Percentiles rank a stretch among this genome's conserved stretches.
Conservation (phyloP, 2,329 filamentous ascomycete species). For the Tolypocladium capitatum region DNA sequence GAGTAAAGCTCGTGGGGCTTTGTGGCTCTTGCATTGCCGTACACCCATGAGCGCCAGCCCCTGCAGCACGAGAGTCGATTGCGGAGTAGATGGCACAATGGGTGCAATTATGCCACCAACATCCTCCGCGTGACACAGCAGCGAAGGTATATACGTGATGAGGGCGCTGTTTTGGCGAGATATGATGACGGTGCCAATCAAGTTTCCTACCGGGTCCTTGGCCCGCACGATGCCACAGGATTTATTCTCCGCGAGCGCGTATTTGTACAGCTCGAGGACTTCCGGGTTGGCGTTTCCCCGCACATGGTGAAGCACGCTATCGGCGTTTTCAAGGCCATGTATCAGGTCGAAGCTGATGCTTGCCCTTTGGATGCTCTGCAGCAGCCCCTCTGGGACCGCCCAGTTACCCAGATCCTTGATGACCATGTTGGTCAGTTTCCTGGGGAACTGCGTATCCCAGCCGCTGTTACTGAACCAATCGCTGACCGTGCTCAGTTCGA, state of each 20-base stretch:
- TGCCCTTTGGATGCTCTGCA: slow-evolving; percentile 57
- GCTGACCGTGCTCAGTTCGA: slow-evolving; percentile 31
- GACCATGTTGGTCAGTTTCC: slow-evolving; percentile 51
- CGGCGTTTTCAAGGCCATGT: slow-evolving; percentile 63
- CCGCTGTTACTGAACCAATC: slow-evolving; percentile 86
- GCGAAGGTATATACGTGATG: slow-evolving; percentile 54
- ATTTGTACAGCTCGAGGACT: slow-evolving; percentile 65
- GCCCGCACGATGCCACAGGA: slow-evolving; percentile 74
- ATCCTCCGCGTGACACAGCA: slow-evolving; percentile 44
- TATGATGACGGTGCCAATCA: slow-evolving; percentile 69
- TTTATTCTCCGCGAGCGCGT: slow-evolving; percentile 57
- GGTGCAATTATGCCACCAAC: slow-evolving; percentile 71
- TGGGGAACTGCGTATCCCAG: slow-evolving; percentile 60
- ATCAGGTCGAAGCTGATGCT: slow-evolving; percentile 74
- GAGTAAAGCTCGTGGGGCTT: slow-evolving; percentile 57
- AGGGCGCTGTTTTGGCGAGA: slow-evolving; percentile 58
- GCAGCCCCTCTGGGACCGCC: slow-evolving; percentile 63
- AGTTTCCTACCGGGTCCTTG: slow-evolving; percentile 51
- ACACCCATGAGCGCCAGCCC: slow-evolving; percentile 70
- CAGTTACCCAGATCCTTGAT: slow-evolving; percentile 61
- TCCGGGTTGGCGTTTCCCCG: slow-evolving; percentile 63
- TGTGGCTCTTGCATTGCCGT: slow-evolving; percentile 68
- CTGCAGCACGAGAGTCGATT: slow-evolving; percentile 58
- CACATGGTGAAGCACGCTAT: slow-evolving; percentile 62
- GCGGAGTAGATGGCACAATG: slow-evolving; percentile 56